Evolutionary conservation across 129 eudicot genomes (phyloP).

Genomic region (Flaveria sonorensis): DNA sequence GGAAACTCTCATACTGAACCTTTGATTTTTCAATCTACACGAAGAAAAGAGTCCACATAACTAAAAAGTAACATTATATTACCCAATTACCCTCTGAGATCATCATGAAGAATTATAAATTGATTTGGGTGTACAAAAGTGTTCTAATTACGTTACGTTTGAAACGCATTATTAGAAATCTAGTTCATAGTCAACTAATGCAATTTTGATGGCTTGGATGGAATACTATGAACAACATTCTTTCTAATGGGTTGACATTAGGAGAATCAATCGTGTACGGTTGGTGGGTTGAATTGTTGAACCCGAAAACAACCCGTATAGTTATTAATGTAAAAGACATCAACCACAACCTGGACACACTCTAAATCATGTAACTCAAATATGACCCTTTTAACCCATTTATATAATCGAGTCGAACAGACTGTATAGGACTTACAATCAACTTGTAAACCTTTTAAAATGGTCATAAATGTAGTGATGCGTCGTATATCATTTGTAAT

Average conservation of each 20-base stretch:
- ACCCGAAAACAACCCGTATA: not conserved
- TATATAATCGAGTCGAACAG: not conserved
- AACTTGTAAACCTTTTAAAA: not conserved
- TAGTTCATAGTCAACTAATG: not conserved
- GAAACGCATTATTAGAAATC: not conserved
- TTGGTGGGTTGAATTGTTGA: not conserved
- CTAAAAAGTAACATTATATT: not conserved
- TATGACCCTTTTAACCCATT: not conserved
- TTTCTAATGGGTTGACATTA: not conserved
- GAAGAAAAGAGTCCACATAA: not conserved
- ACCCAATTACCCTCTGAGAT: not conserved
- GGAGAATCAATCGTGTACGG: not conserved
- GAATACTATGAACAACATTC: not conserved
- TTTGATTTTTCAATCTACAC: constrained; percentile 75
- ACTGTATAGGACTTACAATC: not conserved
- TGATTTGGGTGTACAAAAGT: not conserved
- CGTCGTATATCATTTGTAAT: not conserved
- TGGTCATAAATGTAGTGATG: not conserved
- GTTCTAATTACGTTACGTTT: not conserved
- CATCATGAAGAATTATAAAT: constrained; percentile 8
- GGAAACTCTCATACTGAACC: constrained; percentile 62
- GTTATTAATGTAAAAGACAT: not conserved
- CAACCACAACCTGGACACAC: not conserved
- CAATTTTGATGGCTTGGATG: not conserved
- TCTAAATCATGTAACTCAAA: not conserved